Conservation (phyloP, 106 monocot species). For the Narthecium ossifragum region DNA sequence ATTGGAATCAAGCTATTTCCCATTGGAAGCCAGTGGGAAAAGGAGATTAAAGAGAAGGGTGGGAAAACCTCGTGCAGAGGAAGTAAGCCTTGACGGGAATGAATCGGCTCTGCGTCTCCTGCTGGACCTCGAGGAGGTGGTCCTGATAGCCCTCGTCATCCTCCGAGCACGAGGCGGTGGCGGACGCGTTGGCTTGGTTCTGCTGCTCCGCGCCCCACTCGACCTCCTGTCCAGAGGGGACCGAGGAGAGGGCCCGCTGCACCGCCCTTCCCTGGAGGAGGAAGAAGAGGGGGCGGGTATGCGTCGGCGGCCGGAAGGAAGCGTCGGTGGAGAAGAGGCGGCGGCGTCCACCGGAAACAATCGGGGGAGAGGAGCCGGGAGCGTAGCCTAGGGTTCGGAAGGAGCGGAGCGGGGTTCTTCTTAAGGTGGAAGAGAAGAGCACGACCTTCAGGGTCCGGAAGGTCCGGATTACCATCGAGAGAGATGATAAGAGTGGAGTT, state of each 20-base stretch:
- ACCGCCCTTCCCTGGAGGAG: background rate
- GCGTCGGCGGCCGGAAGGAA: background rate
- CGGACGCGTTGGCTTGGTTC: constrained; percentile 1
- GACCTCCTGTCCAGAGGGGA: constrained; percentile 27
- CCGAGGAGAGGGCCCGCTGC: constrained; percentile 17
- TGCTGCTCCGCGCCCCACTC: constrained; percentile 30
- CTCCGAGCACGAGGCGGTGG: constrained; percentile 20
- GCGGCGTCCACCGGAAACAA: background rate
- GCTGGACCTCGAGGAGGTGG: constrained; percentile 71
- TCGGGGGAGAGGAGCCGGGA: constrained; percentile 3
- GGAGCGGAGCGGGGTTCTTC: constrained; percentile 7
- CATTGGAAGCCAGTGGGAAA: background rate
- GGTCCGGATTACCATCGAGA: constrained; percentile 30
- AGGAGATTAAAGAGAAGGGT: background rate
- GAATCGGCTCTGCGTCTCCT: constrained; percentile 81
- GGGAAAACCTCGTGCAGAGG: constrained; percentile 58
- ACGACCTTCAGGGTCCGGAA: constrained; percentile 29
- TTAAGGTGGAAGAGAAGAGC: constrained; percentile 19
- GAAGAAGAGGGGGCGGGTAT: constrained; percentile 1
- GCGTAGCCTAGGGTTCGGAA: constrained; percentile 30
- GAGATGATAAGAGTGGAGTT: background rate
- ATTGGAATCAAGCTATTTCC: background rate
- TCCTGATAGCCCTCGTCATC: constrained; percentile 53
- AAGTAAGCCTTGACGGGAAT: constrained; percentile 92
- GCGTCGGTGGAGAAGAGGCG: constrained; percentile 1